Base-by-base conservation (phyloP, 202 grass and related monocot genomes). In the Zoysia matrella region DNA sequence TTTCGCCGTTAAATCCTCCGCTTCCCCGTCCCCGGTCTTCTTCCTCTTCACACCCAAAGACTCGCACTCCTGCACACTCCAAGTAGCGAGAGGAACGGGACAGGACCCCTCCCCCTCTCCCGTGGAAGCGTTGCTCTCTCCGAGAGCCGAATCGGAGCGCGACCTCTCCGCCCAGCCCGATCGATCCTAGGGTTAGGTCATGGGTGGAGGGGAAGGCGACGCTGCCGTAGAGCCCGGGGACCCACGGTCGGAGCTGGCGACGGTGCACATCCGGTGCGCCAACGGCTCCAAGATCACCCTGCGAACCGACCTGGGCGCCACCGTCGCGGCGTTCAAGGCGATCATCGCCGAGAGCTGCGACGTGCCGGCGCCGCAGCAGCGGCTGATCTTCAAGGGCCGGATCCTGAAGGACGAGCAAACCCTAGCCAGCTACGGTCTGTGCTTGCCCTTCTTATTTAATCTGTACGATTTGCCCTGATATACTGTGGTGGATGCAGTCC, bases 351-450 rank as follows among this genome's bases (percentile, higher is more conserved):
- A 61, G 52, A 95, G 47, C 83, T 90, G 91, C 77, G 96, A 96
- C 74, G 89, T 99, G 67, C 91, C 93, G 7, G 85, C 85, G 67
- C 83, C 90, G 63, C 91, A 94, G 87, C 93, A 99, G 91, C 86
- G 93, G 68, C 81, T 99, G 93, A 99, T 99, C 87, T 99, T 96
- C 77, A 99, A 94, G 74, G 96, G 96, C 14, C 86, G 96, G 87
- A 94, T 99, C 90, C 81, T 99, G 76, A 99, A 96, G 87, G 92
- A 99, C 83, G 96, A 99, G 60, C 91, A 96, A 82, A 99, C 96
- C 65, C 91, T 99, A 78, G 87, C 86, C 49, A 99, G 96, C 83
- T 99, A 96, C 39, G 96, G 96, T 99, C 52, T 44, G 86, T 83
- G 70, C 55, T 66, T 39, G 40, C 0, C 2, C 2, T 1, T 18